Base-by-base conservation (phyloP, 2,329 filamentous ascomycete species). In the Pestalotiopsis sp. region DNA sequence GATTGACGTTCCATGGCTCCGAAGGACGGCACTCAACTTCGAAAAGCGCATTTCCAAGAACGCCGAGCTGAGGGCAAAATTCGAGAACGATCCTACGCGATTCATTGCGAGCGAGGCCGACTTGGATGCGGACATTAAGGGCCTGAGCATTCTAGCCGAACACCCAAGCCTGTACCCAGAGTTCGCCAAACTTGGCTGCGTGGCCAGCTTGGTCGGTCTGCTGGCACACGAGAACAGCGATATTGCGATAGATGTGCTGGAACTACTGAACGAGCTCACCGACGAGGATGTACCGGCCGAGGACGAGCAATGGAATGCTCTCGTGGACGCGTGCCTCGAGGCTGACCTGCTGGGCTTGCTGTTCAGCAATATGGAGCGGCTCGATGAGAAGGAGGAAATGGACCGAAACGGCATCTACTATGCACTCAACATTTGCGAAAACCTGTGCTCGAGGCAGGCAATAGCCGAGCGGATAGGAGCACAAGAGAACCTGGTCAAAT, bases 201-300 rank as follows among this genome's bases (percentile, higher is more conserved):
- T 73, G 9, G 75, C 69, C 1, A 95, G 91, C 67, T 81, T 99
- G 64, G 93, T 97, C 1, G 89, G 91, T 1, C 81, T 99, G 66
- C 83, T 99, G 63, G 92, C 95, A 17, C 96, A 99, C 78, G 96
- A 99, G 75, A 99, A 99, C 78, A 95, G 95, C 0, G 96, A 99
- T 77, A 97, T 99, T 72, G 94, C 96, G 12, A 97, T 98, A 74
- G 93, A 92, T 71, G 93, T 92, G 0, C 91, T 97, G 64, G 93
- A 98, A 82, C 93, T 98, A 61, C 89, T 99, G 64, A 91, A 90
- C 68, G 96, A 99, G 82, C 83, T 98, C 73, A 97, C 94, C 14
- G 96, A 98, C 75, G 95, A 99, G 77, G 95, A 98, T 76, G 93
- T 97, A 2, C 87, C 91, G 57, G 93, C 93, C 49, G 52, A 58